Evolutionary conservation across 306 rosid genomes (phyloP), one percentile per base, ranked within the genome.

Genomic region (Inga leiocalycina): DNA sequence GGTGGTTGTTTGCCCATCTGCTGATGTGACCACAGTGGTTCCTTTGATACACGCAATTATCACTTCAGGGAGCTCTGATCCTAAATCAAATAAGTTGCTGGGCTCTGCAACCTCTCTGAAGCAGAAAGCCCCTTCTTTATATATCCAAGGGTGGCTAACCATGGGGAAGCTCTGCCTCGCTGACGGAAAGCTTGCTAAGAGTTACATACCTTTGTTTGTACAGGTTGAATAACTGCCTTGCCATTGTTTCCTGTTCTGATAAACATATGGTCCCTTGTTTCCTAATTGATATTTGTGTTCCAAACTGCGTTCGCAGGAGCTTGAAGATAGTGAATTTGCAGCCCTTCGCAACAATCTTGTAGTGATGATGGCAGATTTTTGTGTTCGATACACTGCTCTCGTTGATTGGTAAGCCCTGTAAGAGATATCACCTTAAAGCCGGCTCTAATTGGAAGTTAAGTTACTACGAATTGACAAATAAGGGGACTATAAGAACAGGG

Each of bases 101-200:
- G 90, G 90, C 59, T 78, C 91, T 73, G 24, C 80, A 35, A 69
- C 75, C 77, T 92, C 92, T 86, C 84, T 90, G 57, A 89, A 81
- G 83, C 87, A 82, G 61, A 88, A 89, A 80, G 88, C 97, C 52
- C 97, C 94, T 75, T 92, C 98, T 77, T 85, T 95, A 48, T 95
- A 90, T 77, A 85, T 91, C 85, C 99, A 92, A 74, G 97, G 93
- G 71, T 95, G 99, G 99, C 74, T 95, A 79, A 81, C 96, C 86
- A 87, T 95, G 92, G 99, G 98, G 78, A 95, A 95, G 89, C 92
- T 95, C 84, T 95, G 98, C 87, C 95, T 95, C 74, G 93, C 97
- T 81, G 97, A 95, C 68, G 98, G 86, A 79, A 93, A 93, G 78
- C 91, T 90, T 83, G 98, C 99, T 39, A 93, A 95, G 91, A 86